Conservation (phyloP, 73 alveolate genomes). For the Tetrahymena elliotti region DNA sequence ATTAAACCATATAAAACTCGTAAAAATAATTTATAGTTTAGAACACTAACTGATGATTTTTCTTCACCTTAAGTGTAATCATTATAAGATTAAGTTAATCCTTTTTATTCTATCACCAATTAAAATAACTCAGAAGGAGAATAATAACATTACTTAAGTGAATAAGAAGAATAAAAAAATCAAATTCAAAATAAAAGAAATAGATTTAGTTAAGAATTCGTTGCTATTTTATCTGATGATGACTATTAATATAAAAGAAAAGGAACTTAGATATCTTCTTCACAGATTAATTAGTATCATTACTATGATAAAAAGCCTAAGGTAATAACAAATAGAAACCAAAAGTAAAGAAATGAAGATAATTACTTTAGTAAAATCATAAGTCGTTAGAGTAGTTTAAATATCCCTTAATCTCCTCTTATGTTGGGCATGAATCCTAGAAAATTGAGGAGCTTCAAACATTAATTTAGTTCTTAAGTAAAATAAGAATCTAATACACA, state of each 20-base stretch:
- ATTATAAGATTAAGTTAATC: neutral
- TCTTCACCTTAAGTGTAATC: neutral
- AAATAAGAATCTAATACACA: neutral
- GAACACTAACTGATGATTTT: neutral
- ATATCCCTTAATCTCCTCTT: too few species aligned
- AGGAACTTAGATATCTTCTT: too few species aligned
- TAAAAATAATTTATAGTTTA: neutral
- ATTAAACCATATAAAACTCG: neutral
- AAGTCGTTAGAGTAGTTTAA: too few species aligned
- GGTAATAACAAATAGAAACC: too few species aligned
- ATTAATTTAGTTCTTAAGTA: neutral
- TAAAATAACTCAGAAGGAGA: neutral
- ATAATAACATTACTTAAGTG: neutral
- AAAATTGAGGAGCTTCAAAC: too few species aligned
- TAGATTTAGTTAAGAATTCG: neutral
- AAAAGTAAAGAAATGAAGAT: neutral
- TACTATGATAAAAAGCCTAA: neutral
- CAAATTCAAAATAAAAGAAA: neutral
- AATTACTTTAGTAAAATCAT: too few species aligned
- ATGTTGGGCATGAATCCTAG: neutral
- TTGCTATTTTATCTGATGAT: neutral
- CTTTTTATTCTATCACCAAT: neutral
- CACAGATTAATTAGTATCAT: neutral
- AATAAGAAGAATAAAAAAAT: neutral
- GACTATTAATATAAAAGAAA: too few species aligned